A percentile compares a stretch with the other conserved stretches of the same genome.
These are phyloP conservation scores for Bothia castanella DNA, from an alignment of 1,284 basidiomycete genomes.

Conservation along the genomic window DNA sequence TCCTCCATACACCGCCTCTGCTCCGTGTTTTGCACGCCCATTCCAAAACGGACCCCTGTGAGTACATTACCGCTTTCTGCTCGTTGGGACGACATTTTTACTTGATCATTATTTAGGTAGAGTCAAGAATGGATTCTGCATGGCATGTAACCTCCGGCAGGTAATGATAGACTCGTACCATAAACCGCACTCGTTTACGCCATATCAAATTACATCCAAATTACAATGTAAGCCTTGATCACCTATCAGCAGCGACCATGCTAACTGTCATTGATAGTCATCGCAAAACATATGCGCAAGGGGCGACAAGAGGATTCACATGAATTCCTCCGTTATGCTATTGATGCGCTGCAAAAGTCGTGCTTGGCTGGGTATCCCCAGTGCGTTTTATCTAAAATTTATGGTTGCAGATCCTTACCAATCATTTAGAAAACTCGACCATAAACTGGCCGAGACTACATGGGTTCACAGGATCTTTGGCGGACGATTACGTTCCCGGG, in stretches of 20 bases:
- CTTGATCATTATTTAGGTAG: slow-evolving; percentile 43
- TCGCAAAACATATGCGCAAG: slow-evolving; percentile 86
- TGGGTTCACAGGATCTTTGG: slow-evolving; percentile 96
- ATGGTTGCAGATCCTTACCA: slow-evolving; percentile 10
- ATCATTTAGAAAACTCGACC: slow-evolving; percentile 66
- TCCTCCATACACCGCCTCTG: slow-evolving; percentile 91
- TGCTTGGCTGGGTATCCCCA: slow-evolving; percentile 71
- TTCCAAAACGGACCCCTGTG: slow-evolving; percentile 46
- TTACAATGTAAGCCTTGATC: slow-evolving; percentile 56
- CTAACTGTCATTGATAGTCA: slow-evolving; percentile 48
- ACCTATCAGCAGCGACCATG: slow-evolving; percentile 1
- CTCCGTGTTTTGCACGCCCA: slow-evolving; percentile 67
- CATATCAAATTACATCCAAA: slow-evolving; percentile 59
- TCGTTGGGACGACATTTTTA: slow-evolving; percentile 6
- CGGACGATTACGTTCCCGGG: slow-evolving; percentile 87
- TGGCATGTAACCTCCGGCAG: slow-evolving; percentile 65
- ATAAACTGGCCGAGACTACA: slow-evolving; percentile 81
- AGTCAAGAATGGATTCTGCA: slow-evolving; percentile 62
- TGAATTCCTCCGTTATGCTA: slow-evolving; percentile 93
- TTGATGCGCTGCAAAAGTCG: slow-evolving; percentile 88
- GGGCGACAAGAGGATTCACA: slow-evolving; percentile 98
- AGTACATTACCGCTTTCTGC: slow-evolving; percentile 24
- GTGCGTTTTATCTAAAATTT: slow-evolving; percentile 42
- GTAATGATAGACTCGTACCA: slow-evolving; percentile 53
- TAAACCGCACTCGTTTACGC: slow-evolving; percentile 50